Base-by-base conservation (phyloP, 306 rosid genomes). In the Calophaca sinica region DNA sequence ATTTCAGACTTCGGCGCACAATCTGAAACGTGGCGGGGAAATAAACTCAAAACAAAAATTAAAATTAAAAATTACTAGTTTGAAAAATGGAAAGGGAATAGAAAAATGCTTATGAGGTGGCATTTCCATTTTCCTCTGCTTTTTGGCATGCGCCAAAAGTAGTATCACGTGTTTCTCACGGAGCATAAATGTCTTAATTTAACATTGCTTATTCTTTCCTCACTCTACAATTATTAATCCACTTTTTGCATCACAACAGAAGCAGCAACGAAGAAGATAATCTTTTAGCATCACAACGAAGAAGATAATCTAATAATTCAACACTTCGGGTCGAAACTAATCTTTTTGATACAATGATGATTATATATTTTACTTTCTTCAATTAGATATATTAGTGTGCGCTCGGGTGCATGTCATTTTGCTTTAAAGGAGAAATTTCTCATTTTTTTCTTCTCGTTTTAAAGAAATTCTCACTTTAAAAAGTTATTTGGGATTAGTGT, bases 61-160 rank as follows among this genome's bases (percentile, higher is more conserved):
- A 5, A 48, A 46, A 52, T n/a, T n/a, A n/a, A n/a, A n/a, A n/a
- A n/a, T n/a, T n/a, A 5, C 9, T 5, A 3, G 9, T 14, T 3
- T 4, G 26, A 9, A 31, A 20, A 68, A 64, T 14, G 3, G 49
- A 62, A 61, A 52, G 4, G 4, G 9, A 35, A 32, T 12, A 33
- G 14, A 68, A 33, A 42, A 32, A 5, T 63, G 9, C 9, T 45
- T 38, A 69, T 33, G 58, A 35, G 31, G 68, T 73, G 45, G 49
- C 55, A 74, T 65, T 73, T 65, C 5, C 72, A 48, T 46, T 73
- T 79, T 59, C 70, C 11, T 64, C 46, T 73, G 80, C 89, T 84
- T 89, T 20, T 89, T 76, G 78, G 87, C 96, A 84, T 75, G 90
- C 89, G 90, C 54, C 82, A 84, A 90, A 90, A 90, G 90, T 67